Evolutionary conservation across 495 filamentous ascomycete genomes (phyloP), one percentile per base, ranked within the genome.

Genomic region (Apiosordaria backusii): DNA sequence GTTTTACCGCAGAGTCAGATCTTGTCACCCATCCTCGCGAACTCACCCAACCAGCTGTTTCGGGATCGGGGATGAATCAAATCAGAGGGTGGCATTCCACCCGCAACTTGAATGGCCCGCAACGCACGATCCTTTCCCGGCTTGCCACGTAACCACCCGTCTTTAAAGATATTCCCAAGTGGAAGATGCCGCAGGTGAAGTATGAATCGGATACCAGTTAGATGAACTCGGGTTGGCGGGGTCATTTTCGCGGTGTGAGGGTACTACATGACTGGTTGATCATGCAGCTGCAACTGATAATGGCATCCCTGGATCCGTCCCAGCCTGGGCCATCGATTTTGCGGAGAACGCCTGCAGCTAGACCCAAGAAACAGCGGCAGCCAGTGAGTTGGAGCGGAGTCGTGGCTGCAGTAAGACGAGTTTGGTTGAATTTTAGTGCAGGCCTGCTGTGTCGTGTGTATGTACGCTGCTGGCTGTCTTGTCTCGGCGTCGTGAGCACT

Each of bases 91-190:
- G 9, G 18, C 2, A 60, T 60, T n/a, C 57, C 26, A 22, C 24
- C 24, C 6, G 4, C 59, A 55, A 18, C 16, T 61, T 6, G 22
- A 10, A 3, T 45, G 59, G 26, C 10, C 59, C 59, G 19, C n/a
- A 22, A 4, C 23, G 27, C 19, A 18, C 27, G 26, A 21, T 55
- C 59, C 59, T n/a, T 45, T 61, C 59, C 26, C 24, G 59, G n/a
- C 18, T 6, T 61, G 59, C 59, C 29, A 61, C 59, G 59, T 61
- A 61, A 25, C 59, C 59, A n/a, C 24, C 57, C 57, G 23, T 59
- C 55, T 15, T 22, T 58, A 58, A 3, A 18, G 2, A 5, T 19
- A 26, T 24, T 2, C 6, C 24, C 22, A 27, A 23, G 22, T 15
- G 57, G 57, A 24, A 22, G 4, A 18, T 59, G 23, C 57, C 57